These are phyloP conservation scores for Komagataea norvegica DNA, from an alignment of 1,139 yeast species.

Conservation along the genomic window DNA sequence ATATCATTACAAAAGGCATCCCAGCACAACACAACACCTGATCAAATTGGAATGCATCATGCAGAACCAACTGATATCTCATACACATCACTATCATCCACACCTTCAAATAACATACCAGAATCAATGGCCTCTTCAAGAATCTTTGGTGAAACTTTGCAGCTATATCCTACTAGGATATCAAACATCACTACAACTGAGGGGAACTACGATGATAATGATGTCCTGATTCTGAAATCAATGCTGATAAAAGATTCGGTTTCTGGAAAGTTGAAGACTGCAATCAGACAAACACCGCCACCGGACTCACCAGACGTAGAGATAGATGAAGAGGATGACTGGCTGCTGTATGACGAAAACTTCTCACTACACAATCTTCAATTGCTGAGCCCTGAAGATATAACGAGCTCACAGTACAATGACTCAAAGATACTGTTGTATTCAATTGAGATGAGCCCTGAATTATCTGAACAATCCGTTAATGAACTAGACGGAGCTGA, in stretches of 20 bases:
- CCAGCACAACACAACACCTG: no score
- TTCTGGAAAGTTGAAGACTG: slow-evolving; percentile 19
- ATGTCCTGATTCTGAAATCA: slow-evolving; percentile 17
- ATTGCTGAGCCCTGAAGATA: slow-evolving; percentile 31
- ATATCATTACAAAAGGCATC: background rate
- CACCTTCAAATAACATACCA: background rate
- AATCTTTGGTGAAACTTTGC: background rate
- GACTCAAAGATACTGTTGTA: slow-evolving; percentile 34
- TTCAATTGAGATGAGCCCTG: slow-evolving; percentile 25
- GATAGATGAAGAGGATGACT: slow-evolving; percentile 30
- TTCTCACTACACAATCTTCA: slow-evolving; percentile 34
- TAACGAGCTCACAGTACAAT: slow-evolving; percentile 27
- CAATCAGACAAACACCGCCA: slow-evolving; percentile 20
- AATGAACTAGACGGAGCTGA: slow-evolving; percentile 15
- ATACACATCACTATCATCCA: background rate
- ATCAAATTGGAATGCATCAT: no score
- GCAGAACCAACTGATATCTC: no score
- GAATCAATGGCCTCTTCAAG: background rate
- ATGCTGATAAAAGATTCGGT: slow-evolving; percentile 20
- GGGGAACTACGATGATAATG: slow-evolving; percentile 9
- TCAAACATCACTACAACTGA: background rate
- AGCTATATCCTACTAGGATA: slow-evolving; percentile 2
- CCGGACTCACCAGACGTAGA: slow-evolving; percentile 23
- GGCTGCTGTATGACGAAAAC: slow-evolving; percentile 35
- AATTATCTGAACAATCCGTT: slow-evolving; percentile 4